These are phyloP conservation scores for Myxozyma mucilagina DNA, from an alignment of 805 yeast species.

Conservation along the genomic window DNA sequence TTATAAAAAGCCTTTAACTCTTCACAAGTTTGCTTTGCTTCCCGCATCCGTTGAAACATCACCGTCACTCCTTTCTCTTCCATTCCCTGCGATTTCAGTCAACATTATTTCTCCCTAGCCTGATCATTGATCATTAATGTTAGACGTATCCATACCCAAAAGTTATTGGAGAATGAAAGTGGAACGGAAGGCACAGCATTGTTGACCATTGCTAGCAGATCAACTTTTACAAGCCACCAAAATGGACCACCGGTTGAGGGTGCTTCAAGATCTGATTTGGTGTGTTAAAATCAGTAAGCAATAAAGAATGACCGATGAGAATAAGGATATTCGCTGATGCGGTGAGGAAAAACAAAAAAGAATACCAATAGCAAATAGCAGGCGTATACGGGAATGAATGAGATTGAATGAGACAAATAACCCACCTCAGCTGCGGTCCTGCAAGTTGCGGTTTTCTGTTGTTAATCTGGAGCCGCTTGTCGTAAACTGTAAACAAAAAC, in stretches of 20 bases:
- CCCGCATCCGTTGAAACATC: slow-evolving; percentile 57
- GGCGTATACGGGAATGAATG: background rate
- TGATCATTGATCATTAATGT: background rate
- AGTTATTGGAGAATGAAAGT: slow-evolving; percentile 33
- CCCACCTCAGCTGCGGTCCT: background rate
- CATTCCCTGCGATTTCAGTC: slow-evolving; percentile 43
- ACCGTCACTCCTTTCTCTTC: slow-evolving; percentile 61
- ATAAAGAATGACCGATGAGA: no score
- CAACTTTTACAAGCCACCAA: background rate
- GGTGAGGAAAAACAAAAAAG: no score
- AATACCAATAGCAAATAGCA: no score
- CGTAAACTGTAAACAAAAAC: slow-evolving; percentile 7
- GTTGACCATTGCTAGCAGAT: slow-evolving; percentile 8
- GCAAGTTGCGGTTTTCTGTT: background rate
- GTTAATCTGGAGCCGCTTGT: background rate
- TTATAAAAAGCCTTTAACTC: slow-evolving; percentile 52
- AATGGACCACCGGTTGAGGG: background rate
- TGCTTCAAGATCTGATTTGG: background rate
- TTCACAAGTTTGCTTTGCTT: slow-evolving; percentile 60
- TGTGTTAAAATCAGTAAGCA: background rate
- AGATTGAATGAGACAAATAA: background rate
- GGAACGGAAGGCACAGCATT: slow-evolving; percentile 29
- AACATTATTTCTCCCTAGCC: background rate
- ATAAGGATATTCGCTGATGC: no score
- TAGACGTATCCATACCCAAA: slow-evolving; percentile 31